Evolutionary conservation across 306 rosid species (phyloP).

Genomic region (Malus domestica): ASM211411v1 NC_041791.1:44001-44500

Average conservation of each 20-base stretch:
- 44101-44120: too few species aligned
- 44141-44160: neutral
- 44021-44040: too few species aligned
- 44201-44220: neutral
- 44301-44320: neutral
- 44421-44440: too few species aligned
- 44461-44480: too few species aligned
- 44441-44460: neutral
- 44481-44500: neutral
- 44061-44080: neutral
- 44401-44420: neutral
- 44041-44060: too few species aligned
- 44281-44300: neutral
- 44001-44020: too few species aligned
- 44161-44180: neutral
- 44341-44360: neutral
- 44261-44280: neutral
- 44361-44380: neutral
- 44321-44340: neutral
- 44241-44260: neutral
- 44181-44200: neutral
- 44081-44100: too few species aligned
- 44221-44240: neutral
- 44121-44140: neutral
- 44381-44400: neutral